Conservation (phyloP, 371 early-diverging fungal genomes). For the Astathelohania contejeani region DNA sequence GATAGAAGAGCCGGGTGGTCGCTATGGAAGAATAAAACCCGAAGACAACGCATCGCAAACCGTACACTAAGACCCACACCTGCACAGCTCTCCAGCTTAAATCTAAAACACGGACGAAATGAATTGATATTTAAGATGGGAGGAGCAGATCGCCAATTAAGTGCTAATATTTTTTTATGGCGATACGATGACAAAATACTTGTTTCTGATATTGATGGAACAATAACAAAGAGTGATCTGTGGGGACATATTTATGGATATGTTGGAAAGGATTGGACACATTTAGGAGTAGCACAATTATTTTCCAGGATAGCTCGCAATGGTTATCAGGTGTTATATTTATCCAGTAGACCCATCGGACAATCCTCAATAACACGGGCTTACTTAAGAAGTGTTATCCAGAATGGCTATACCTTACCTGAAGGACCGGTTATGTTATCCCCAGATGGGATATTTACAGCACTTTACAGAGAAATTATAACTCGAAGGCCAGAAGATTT, state of each 20-base stretch:
- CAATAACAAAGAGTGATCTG: slow-evolving; percentile 85
- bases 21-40: not conserved
- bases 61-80: slow-evolving; percentile 26
- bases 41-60: slow-evolving; percentile 7
- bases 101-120: slow-evolving; percentile 69
- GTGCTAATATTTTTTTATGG: slow-evolving; percentile 70
- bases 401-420: slow-evolving; percentile 69
- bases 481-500: slow-evolving; percentile 81
- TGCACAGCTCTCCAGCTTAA: slow-evolving; percentile 55
- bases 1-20: slow-evolving; percentile 36
- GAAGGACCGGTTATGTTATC: slow-evolving; percentile 89
- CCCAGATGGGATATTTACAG: slow-evolving; percentile 77
- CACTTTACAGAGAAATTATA: slow-evolving; percentile 67
- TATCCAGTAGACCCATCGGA: slow-evolving; percentile 85
- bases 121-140: slow-evolving; percentile 67
- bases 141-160: slow-evolving; percentile 56
- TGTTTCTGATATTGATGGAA: slow-evolving; percentile 95
- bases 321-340: slow-evolving; percentile 82
- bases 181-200: slow-evolving; percentile 66
- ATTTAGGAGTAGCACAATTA: slow-evolving; percentile 77
- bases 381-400: slow-evolving; percentile 71
- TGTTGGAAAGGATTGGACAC: slow-evolving; percentile 96
- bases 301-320: slow-evolving; percentile 78
- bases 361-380: slow-evolving; percentile 71
- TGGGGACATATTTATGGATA: slow-evolving; percentile 85